Evolutionary conservation across 208 protist species (phyloP), one percentile per base, ranked within the genome.

Genomic region (Acanthamoeba sp.): DNA sequence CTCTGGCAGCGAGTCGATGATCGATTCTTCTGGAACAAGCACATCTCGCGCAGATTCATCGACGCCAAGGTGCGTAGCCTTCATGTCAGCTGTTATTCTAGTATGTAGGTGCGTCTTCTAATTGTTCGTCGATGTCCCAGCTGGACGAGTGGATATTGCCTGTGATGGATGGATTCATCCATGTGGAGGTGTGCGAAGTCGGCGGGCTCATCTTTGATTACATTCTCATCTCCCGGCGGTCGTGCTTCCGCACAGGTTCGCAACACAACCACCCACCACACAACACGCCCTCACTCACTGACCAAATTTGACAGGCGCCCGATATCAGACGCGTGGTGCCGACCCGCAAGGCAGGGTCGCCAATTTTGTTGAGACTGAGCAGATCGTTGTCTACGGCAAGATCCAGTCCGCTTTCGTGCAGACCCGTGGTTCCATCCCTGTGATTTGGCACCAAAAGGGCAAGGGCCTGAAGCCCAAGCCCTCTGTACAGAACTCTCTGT

Each of bases 351-450:
- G 97, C 32, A 32, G 97, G 59, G 94, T 96, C 12, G 96, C 97
- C 52, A 98, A 98, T 92, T 98, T 97, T 94, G 97, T 96, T 55
- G 97, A 98, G 40, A 98, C 97, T 16, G 97, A 98, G 95, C 97
- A 98, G 64, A 87, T 98, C 4, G 80, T 94, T 3, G 10, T 85
- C 69, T 78, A 85, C 42, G 42, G 42, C 69, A 57, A 95, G 64
- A 84, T 95, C 27, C 29, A 82, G 14, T 91, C 94, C 1, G 97
- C 96, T 18, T 97, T 96, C 48, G 96, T 97, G 18, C 95, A 98
- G 62, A 93, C 94, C 10, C 80, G 97, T 52, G 97, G 97, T 12
- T 97, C 96, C 3, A 96, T 98, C 22, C 97, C 97, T 10, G 42
- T 97, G 16, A 97, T 96, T 32, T 98, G 97, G 97, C 64, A 69